Percentiles rank a stretch among this genome's conserved stretches.
These are phyloP conservation scores for Globisporangium nunn DNA, from an alignment of 352 stramenopile species.

Conservation along the genomic window DNA sequence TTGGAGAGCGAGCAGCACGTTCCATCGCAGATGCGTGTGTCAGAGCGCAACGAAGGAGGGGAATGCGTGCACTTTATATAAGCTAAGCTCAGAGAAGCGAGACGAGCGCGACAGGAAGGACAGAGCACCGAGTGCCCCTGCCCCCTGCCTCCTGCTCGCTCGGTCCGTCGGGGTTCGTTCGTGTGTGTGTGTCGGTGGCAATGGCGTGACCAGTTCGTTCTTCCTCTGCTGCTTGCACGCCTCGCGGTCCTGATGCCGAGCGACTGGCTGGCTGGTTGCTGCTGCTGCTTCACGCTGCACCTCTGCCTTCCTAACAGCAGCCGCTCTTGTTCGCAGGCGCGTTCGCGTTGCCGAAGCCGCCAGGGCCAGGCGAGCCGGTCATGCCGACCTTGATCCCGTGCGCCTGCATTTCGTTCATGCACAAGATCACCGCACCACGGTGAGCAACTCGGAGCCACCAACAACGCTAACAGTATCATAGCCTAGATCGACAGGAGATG, in stretches of 20 bases:
- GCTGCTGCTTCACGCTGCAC: background rate
- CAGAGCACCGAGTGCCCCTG: background rate
- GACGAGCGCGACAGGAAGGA: background rate
- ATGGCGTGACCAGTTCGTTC: background rate
- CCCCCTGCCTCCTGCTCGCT: background rate
- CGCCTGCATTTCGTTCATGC: conserved; percentile 25
- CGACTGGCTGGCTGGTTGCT: background rate
- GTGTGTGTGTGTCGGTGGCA: background rate
- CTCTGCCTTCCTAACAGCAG: conserved; percentile 57
- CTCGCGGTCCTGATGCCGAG: background rate
- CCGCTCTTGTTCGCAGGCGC: conserved; percentile 55
- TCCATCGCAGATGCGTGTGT: background rate
- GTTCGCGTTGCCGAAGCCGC: conserved; percentile 73
- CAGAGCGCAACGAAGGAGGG: background rate
- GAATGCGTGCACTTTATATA: conserved; percentile 4
- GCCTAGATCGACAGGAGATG: too few species aligned
- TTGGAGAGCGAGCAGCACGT: too few species aligned
- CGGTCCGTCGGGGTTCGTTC: background rate
- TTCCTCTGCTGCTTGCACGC: background rate
- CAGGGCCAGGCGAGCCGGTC: conserved; percentile 69
- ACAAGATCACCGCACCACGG: background rate
- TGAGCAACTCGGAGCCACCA: too few species aligned
- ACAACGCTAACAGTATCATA: background rate
- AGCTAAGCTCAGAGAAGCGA: conserved; percentile 1
- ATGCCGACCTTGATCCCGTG: conserved; percentile 88